phyloP scores from a whole-genome alignment of 2,329 filamentous ascomycete species.

The Pyrenophora seminiperda region DNA sequence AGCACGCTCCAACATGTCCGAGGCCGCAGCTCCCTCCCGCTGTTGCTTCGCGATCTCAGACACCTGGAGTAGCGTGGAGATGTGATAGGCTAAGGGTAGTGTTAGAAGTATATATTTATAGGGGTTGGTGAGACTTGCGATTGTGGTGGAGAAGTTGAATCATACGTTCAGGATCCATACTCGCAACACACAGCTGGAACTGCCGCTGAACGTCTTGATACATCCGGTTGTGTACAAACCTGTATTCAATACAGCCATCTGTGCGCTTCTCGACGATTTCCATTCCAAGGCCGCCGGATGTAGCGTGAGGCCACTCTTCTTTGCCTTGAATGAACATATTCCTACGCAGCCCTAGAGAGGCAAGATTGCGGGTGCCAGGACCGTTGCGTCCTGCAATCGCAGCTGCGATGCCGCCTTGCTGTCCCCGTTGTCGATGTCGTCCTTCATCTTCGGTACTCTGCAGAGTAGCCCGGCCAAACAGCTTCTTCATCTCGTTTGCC shows the following conservation, averaged over 20 bases:
- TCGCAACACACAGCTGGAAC: conserved; percentile 80
- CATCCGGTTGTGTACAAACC: conserved; percentile 72
- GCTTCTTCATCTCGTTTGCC: conserved; percentile 84
- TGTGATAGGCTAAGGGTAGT: conserved; percentile 72
- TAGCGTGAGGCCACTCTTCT: conserved; percentile 81
- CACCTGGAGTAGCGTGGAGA: conserved; percentile 91
- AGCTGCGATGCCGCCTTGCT: conserved; percentile 63
- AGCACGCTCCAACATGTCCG: conserved; percentile 86
- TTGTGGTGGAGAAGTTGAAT: conserved; percentile 74
- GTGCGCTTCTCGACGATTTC: conserved; percentile 62
- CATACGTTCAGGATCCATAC: conserved; percentile 82
- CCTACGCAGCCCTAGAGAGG: conserved; percentile 72
- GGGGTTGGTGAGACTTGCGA: conserved; percentile 49
- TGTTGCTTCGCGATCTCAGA: conserved; percentile 92
- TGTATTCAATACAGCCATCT: conserved; percentile 72
- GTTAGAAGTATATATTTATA: conserved; percentile 22
- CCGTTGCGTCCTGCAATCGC: conserved; percentile 62
- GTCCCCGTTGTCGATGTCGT: conserved; percentile 56
- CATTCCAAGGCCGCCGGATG: conserved; percentile 85
- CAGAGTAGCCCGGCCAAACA: conserved; percentile 70
- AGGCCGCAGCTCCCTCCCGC: conserved; percentile 81
- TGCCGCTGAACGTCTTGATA: conserved; percentile 77
- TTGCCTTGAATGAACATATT: conserved; percentile 88
- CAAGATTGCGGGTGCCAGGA: conserved; percentile 64
- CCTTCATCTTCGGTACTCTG: conserved; percentile 61